Evolutionary conservation across 768 basidiomycete species (phyloP), one percentile per base, ranked within the genome.

Genomic region (Strobilomyces echinocephalus): DNA sequence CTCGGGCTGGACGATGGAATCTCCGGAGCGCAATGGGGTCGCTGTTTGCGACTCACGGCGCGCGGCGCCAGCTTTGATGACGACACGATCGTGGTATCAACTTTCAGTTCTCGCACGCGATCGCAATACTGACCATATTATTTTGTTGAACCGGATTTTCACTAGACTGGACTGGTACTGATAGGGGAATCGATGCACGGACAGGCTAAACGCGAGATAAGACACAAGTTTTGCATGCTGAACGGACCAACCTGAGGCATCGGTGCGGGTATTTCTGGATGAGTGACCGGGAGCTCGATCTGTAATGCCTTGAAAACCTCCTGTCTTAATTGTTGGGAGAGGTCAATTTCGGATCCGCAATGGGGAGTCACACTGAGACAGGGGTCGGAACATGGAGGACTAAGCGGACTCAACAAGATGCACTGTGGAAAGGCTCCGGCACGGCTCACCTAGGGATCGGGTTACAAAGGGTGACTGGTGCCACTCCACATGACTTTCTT

Each of bases 331-430:
- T 53, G 55, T 1, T 35, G 31, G 12, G 28, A 62, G 8, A 45
- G 20, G 21, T 15, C 50, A 7, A 14, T 55, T 3, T 18, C 38
- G 26, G 49, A 5, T 30, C 30, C 30, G 18, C 33, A 34, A 21
- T 15, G 6, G 21, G 44, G 24, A 7, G 33, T 20, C 3, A 14
- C 2, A 16, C 7, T 11, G 12, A n/a, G 30, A 52, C 53, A 50
- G 58, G 57, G 56, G 38, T 36, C 40, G 8, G 46, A 16, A 44
- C 38, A 56, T 34, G 34, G 34, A 35, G 48, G 46, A 49, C 62
- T 64, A 16, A 8, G 4, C 28, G 35, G 28, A 48, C 10, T 63
- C 26, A 30, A 31, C 31, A 11, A 41, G 1, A 10, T 15, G 16
- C 16, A 9, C 8, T 7, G 46, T 30, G 9, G 15, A 15, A 20